These are phyloP conservation scores for Amanita molliuscula DNA, from an alignment of 768 basidiomycete genomes.

Conservation along the genomic window DNA sequence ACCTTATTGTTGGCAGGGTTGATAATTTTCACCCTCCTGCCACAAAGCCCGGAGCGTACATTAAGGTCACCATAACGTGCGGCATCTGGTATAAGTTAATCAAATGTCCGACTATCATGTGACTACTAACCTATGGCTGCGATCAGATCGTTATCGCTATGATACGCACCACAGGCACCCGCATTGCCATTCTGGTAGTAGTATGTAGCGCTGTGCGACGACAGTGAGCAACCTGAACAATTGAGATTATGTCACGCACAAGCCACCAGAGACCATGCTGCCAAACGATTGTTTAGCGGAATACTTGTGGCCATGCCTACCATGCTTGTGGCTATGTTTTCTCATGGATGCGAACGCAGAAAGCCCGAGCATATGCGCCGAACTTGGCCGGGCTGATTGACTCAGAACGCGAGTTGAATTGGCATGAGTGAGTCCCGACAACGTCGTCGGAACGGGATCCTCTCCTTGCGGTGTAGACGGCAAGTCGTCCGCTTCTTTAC, in stretches of 20 bases:
- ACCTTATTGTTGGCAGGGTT: conserved; percentile 50
- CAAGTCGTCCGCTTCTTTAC: not conserved
- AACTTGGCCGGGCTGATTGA: not conserved
- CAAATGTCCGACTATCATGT: not conserved
- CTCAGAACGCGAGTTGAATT: conserved; percentile 3
- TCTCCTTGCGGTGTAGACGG: not conserved
- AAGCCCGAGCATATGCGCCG: not conserved
- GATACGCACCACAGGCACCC: conserved; percentile 68
- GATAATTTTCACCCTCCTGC: conserved; percentile 49
- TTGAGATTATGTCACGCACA: conserved; percentile 23
- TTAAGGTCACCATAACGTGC: conserved; percentile 39
- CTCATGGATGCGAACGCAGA: not conserved
- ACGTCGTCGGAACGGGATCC: not conserved
- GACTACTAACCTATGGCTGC: conserved; percentile 49
- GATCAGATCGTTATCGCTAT: conserved; percentile 47
- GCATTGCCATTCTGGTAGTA: conserved; percentile 63
- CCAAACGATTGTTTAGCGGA: not conserved
- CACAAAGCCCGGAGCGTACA: conserved; percentile 49
- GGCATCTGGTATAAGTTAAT: conserved; percentile 26
- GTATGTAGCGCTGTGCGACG: conserved; percentile 42
- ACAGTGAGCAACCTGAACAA: not conserved
- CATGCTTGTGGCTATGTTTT: not conserved
- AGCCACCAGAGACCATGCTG: conserved; percentile 27
- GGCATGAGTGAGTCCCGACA: not conserved
- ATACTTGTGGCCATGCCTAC: not conserved